phyloP scores from a whole-genome alignment of 2,329 filamentous ascomycete species.

The Graphilbum ipis-grandicollis region DNA sequence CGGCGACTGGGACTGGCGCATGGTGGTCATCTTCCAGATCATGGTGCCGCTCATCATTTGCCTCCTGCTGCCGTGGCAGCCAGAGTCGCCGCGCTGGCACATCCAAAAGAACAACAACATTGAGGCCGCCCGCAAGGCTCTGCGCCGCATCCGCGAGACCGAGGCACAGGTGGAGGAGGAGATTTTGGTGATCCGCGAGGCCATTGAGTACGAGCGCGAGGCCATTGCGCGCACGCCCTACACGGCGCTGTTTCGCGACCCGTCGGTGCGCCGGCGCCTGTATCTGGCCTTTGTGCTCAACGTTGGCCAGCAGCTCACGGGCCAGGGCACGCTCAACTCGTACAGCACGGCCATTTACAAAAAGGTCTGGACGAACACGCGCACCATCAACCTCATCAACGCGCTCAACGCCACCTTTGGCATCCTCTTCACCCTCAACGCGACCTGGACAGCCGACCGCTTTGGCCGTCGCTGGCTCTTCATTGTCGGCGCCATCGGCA shows the following conservation, averaged over 20 bases:
- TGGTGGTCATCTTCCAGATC: slow-evolving; percentile 57
- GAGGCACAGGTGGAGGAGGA: slow-evolving; percentile 52
- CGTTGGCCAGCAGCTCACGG: slow-evolving; percentile 53
- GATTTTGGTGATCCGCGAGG: slow-evolving; percentile 45
- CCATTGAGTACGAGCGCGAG: slow-evolving; percentile 56
- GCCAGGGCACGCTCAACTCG: slow-evolving; percentile 54
- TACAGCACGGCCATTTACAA: slow-evolving; percentile 62
- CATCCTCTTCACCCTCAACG: slow-evolving; percentile 57
- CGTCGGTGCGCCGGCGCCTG: slow-evolving; percentile 49
- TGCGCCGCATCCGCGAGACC: slow-evolving; percentile 43
- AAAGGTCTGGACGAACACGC: slow-evolving; percentile 41
- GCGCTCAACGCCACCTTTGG: slow-evolving; percentile 57
- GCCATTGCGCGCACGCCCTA: slow-evolving; percentile 41
- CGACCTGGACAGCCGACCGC: slow-evolving; percentile 55
- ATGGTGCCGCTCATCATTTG: slow-evolving; percentile 48
- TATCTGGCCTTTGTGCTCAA: slow-evolving; percentile 49
- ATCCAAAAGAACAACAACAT: slow-evolving; percentile 42
- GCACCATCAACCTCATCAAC: slow-evolving; percentile 55
- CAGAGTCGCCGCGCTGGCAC: slow-evolving; percentile 52
- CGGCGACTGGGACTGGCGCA: slow-evolving; percentile 57
- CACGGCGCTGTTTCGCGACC: slow-evolving; percentile 51
- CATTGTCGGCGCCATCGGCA: slow-evolving; percentile 49
- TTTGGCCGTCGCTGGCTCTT: slow-evolving; percentile 55
- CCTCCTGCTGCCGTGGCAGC: slow-evolving; percentile 43
- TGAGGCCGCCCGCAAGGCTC: slow-evolving; percentile 39